Conservation (phyloP, 345 rosid species). For the Populus davidiana region DNA sequence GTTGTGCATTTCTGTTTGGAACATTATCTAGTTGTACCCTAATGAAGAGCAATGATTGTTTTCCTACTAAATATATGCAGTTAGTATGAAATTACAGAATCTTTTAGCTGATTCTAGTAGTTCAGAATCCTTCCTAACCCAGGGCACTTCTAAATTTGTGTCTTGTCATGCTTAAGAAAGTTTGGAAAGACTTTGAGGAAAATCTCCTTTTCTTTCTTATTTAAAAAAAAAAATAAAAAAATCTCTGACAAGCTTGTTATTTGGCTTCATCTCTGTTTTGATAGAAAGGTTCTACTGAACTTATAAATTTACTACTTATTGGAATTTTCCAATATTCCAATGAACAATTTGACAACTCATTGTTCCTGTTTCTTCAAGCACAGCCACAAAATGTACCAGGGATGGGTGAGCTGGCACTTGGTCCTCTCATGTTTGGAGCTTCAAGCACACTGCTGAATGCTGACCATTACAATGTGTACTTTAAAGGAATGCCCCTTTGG, state of each 20-base stretch:
- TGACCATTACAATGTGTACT: constrained; percentile 72
- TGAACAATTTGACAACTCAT: background rate
- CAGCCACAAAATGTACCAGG: constrained; percentile 65
- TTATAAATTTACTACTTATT: background rate
- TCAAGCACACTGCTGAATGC: constrained; percentile 75
- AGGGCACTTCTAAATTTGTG: background rate
- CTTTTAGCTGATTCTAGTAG: background rate
- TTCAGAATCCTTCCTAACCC: background rate
- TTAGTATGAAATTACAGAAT: background rate
- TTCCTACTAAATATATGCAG: background rate
- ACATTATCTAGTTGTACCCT: background rate
- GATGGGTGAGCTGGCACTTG: constrained; percentile 87
- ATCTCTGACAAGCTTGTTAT: background rate
- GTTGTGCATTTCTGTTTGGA: background rate
- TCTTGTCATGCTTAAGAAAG: background rate
- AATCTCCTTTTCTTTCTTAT: background rate
- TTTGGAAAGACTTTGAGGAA: background rate
- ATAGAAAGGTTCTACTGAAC: background rate
- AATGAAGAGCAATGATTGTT: background rate
- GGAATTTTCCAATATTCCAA: background rate
- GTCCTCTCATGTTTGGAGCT: constrained; percentile 79
- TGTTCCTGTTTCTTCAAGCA: constrained; percentile 16
- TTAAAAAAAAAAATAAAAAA: background rate
- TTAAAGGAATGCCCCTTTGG: constrained; percentile 74
- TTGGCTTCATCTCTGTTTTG: background rate